Conservation (phyloP, 495 filamentous ascomycete genomes). For the Umbilicaria muhlenbergii region DNA sequence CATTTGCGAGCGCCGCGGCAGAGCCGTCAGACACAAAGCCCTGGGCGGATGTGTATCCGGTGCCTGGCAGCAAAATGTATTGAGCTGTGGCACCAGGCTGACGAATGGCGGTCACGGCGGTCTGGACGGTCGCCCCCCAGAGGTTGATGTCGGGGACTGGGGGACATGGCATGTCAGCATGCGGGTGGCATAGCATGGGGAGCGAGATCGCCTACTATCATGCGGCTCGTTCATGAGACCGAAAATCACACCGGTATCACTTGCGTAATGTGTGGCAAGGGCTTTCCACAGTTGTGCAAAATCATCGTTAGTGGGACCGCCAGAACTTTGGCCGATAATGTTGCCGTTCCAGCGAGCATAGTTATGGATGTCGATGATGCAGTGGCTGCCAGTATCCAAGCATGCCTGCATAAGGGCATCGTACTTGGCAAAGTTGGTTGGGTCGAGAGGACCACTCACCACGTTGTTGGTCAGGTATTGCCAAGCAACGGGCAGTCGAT, state of each 20-base stretch:
- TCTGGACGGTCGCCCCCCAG: constrained; percentile 39
- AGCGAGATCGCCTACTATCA: constrained; percentile 8
- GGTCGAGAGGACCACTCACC: constrained; percentile 31
- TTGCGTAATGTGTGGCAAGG: constrained; percentile 37
- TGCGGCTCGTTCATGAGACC: constrained; percentile 52
- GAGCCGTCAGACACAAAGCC: constrained; percentile 29
- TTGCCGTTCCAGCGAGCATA: constrained; percentile 43
- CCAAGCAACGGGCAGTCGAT: constrained; percentile 39
- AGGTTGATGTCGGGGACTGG: constrained; percentile 26
- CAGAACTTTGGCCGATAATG: constrained; percentile 35
- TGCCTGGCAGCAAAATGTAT: constrained; percentile 34
- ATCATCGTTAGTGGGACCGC: constrained; percentile 31
- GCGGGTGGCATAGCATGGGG: background rate
- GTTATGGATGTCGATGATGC: constrained; percentile 46
- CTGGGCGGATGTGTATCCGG: constrained; percentile 31
- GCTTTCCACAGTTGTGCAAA: constrained; percentile 40
- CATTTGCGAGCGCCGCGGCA: constrained; percentile 27
- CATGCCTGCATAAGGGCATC: constrained; percentile 42
- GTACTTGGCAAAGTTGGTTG: constrained; percentile 33
- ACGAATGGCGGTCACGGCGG: constrained; percentile 41
- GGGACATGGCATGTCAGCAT: constrained; percentile 6
- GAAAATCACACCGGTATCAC: constrained; percentile 33
- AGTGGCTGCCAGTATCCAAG: constrained; percentile 34
- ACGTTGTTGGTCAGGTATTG: constrained; percentile 37
- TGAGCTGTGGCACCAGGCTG: constrained; percentile 39